A percentile compares a stretch with the other conserved stretches of the same genome.
phyloP scores from a whole-genome alignment of 1,139 yeast genomes.

The Candida sojae region DNA sequence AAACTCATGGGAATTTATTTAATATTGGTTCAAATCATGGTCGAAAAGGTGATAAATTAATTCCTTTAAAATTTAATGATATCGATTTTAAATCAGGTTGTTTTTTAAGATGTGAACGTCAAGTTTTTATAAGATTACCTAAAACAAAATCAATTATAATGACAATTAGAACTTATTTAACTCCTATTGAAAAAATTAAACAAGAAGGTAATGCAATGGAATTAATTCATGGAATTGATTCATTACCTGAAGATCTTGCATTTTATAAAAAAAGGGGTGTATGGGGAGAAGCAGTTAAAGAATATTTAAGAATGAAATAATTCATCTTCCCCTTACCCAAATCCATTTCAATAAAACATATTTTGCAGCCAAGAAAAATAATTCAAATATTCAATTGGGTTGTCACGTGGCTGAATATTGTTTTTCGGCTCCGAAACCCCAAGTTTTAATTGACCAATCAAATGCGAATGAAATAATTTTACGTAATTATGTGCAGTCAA shows the following conservation, averaged over 20 bases:
- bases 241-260: constrained; percentile 58
- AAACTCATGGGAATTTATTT: constrained; percentile 32
- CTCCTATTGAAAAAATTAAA: constrained; percentile 37
- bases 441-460: background rate
- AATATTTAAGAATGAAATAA: constrained; percentile 29
- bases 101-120: constrained; percentile 44
- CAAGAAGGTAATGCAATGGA: constrained; percentile 42
- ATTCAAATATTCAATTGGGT: background rate
- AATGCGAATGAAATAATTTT: background rate
- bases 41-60: constrained; percentile 29
- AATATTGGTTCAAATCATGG: constrained; percentile 35
- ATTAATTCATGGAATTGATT: constrained; percentile 57
- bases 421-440: constrained; percentile 4
- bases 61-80: constrained; percentile 24
- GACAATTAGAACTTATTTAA: constrained; percentile 44
- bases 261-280: constrained; percentile 58
- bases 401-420: background rate
- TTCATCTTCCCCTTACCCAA: no score
- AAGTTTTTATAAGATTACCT: constrained; percentile 41
- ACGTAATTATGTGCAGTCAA: constrained; percentile 3
- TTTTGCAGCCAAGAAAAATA: background rate
- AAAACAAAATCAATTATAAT: constrained; percentile 38
- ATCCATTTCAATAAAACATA: no score
- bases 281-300: constrained; percentile 68
- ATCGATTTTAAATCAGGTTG: constrained; percentile 40